Percentiles rank a stretch among this genome's conserved stretches.
Evolutionary conservation across 495 filamentous ascomycete genomes (phyloP).

Genomic region (Aspergillus kassunensis): DNA sequence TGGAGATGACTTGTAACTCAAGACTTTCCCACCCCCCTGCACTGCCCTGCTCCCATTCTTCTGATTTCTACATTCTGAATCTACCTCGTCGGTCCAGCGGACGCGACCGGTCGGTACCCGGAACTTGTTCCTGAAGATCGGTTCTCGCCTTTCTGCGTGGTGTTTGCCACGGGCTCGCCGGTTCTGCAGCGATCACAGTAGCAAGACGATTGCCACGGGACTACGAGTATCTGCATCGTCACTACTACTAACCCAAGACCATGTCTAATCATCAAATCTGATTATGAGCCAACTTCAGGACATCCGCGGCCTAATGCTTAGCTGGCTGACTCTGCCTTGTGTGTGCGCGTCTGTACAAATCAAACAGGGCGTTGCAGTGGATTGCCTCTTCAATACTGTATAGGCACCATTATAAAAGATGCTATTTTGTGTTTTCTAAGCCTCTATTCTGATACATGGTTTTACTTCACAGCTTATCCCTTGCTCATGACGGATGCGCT

Average conservation of each 20-base stretch:
- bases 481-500: slow-evolving; percentile 3
- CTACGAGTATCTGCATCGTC: background rate
- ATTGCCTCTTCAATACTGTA: background rate
- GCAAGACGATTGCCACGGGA: slow-evolving; percentile 1
- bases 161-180: slow-evolving; percentile 1
- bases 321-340: slow-evolving; percentile 1
- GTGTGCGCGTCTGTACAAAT: background rate
- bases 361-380: background rate
- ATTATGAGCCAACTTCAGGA: too few species aligned
- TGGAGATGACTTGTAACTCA: background rate
- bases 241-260: background rate
- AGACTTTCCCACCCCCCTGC: too few species aligned
- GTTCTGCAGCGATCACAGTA: background rate
- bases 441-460: background rate
- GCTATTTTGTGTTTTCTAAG: slow-evolving; percentile 2
- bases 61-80: too few species aligned
- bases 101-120: background rate
- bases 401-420: slow-evolving; percentile 6
- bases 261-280: background rate
- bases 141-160: background rate
- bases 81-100: slow-evolving; percentile 1
- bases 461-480: background rate
- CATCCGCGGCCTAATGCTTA: background rate
- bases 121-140: slow-evolving; percentile 5
- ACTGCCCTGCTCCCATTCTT: slow-evolving; percentile 1